A percentile compares a stretch with the other conserved stretches of the same genome.
Evolutionary conservation across 2,329 filamentous ascomycete species (phyloP).

Genomic region (Aspergillus floridensis): DNA sequence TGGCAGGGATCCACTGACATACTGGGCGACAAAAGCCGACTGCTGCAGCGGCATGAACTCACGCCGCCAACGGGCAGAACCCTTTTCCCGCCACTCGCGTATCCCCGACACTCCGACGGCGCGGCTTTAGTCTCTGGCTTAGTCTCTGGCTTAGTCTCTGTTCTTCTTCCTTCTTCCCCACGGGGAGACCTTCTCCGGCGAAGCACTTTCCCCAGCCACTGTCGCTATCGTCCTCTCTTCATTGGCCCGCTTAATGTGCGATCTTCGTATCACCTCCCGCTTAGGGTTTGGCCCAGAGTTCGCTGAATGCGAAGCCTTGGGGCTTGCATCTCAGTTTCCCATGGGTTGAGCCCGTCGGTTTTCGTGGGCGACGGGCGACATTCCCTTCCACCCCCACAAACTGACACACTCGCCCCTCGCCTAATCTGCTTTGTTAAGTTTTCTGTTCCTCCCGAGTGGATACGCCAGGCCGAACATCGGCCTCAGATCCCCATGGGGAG

Average conservation of each 20-base stretch:
- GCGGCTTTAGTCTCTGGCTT: neutral
- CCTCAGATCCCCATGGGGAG: neutral
- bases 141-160: neutral
- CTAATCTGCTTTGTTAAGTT: neutral
- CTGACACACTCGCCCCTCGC: neutral
- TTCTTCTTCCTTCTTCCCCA: conserved; percentile 1
- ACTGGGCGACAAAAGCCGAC: neutral
- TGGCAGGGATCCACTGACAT: neutral
- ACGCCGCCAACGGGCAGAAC: conserved; percentile 8
- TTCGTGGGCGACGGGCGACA: neutral
- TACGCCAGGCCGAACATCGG: neutral
- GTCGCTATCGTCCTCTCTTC: neutral
- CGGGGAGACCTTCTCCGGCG: conserved; percentile 17
- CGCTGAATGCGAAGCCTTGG: neutral
- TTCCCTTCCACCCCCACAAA: neutral
- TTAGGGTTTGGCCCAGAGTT: neutral
- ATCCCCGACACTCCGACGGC: neutral
- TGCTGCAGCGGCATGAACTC: neutral
- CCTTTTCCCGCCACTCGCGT: conserved; percentile 10
- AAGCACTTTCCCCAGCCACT: conserved; percentile 28
- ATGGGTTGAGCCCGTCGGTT: neutral
- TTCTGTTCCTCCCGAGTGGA: neutral
- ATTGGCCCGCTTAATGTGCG: neutral
- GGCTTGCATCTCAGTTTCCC: neutral
- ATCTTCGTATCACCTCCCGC: neutral